Conservation (phyloP, 768 basidiomycete species). For the Tephrocybe sp. region DNA sequence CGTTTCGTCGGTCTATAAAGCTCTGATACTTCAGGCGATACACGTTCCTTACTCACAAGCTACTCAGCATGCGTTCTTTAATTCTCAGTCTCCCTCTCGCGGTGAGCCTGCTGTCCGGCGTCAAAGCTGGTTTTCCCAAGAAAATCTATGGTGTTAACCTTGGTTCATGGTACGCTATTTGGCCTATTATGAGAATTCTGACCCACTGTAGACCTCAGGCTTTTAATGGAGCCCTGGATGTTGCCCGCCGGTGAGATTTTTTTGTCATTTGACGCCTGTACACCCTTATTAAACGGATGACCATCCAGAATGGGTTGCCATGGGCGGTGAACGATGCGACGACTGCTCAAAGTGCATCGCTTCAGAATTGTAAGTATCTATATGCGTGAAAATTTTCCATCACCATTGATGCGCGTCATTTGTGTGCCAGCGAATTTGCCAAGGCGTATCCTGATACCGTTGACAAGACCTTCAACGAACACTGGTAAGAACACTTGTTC, state of each 20-base stretch:
- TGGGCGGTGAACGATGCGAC: slow-evolving; percentile 66
- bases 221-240: slow-evolving; percentile 83
- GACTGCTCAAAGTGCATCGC: slow-evolving; percentile 64
- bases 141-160: slow-evolving; percentile 26
- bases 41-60: slow-evolving; percentile 3
- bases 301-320: slow-evolving; percentile 58
- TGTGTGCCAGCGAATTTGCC: slow-evolving; percentile 50
- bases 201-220: slow-evolving; percentile 46
- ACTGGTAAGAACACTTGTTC: slow-evolving; percentile 46
- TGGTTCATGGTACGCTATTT: slow-evolving; percentile 38
- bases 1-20: slow-evolving; percentile 1
- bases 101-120: slow-evolving; percentile 9
- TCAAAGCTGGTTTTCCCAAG: slow-evolving; percentile 20
- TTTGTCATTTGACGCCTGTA: not conserved
- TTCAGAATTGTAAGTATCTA: slow-evolving; percentile 58
- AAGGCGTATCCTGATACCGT: slow-evolving; percentile 57
- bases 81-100: slow-evolving; percentile 8
- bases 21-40: not conserved
- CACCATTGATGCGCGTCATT: not conserved
- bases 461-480: slow-evolving; percentile 54
- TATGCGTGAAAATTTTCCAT: not conserved
- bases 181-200: too few relatives aligned
- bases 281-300: not conserved
- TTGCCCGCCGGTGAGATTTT: slow-evolving; percentile 52
- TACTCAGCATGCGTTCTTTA: slow-evolving; percentile 5